Conservation (phyloP, 768 basidiomycete species). For the Termitomyces sp. region DNA sequence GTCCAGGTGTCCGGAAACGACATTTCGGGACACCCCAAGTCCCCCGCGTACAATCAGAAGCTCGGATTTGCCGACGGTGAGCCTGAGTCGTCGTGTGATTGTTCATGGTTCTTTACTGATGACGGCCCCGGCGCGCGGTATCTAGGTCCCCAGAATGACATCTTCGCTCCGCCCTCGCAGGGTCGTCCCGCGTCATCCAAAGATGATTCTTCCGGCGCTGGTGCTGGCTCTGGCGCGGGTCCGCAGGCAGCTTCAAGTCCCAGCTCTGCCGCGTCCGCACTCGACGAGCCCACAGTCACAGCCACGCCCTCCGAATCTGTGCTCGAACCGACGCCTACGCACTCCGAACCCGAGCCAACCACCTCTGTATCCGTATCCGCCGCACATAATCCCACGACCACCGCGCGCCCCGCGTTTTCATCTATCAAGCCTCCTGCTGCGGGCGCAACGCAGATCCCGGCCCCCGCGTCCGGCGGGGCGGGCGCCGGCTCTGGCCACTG, state of each 20-base stretch:
- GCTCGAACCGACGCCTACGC: not conserved
- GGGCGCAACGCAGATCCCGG: not conserved
- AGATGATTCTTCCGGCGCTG: not conserved
- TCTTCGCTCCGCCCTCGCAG: conserved; percentile 25
- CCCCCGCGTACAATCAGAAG: conserved; percentile 45
- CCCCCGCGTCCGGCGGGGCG: not conserved
- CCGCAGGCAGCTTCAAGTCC: not conserved
- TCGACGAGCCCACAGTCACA: not conserved
- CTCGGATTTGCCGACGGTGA: conserved; percentile 43
- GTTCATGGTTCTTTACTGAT: not conserved
- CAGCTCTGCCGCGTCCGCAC: not conserved
- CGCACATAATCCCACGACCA: not conserved
- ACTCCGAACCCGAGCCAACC: not conserved
- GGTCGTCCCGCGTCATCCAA: not conserved
- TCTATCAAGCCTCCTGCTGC: not conserved
- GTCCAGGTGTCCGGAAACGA: conserved; percentile 39
- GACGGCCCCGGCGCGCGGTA: not conserved
- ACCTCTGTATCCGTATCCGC: not conserved
- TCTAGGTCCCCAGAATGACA: conserved; percentile 40
- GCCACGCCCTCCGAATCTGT: not conserved
- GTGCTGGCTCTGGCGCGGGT: not conserved
- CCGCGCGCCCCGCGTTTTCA: not conserved
- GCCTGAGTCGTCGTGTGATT: conserved; percentile 18
- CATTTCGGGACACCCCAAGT: conserved; percentile 31
- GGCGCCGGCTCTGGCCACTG: not conserved